These are phyloP conservation scores for Paxillus rubicundulus DNA, from an alignment of 768 basidiomycete genomes.

Conservation along the genomic window DNA sequence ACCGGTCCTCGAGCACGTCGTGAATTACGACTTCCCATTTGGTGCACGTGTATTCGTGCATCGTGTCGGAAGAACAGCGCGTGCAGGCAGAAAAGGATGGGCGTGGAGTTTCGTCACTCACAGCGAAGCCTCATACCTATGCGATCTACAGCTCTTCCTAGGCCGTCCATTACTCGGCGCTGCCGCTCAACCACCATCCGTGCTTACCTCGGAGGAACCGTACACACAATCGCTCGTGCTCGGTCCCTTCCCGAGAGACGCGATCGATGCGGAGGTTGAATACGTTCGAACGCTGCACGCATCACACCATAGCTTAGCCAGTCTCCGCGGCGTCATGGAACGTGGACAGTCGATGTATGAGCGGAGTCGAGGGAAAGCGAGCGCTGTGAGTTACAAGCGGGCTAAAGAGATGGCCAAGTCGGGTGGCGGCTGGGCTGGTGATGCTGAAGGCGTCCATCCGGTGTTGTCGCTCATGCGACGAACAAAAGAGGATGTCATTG, in stretches of 20 bases:
- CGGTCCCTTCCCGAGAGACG: constrained; percentile 78
- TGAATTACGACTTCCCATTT: constrained; percentile 98
- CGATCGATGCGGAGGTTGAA: constrained; percentile 81
- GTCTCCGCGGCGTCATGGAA: constrained; percentile 77
- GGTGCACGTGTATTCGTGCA: constrained; percentile 93
- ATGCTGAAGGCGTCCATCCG: constrained; percentile 66
- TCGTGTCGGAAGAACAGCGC: constrained; percentile 93
- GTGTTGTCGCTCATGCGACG: constrained; percentile 46
- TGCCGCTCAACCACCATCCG: constrained; percentile 24
- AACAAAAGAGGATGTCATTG: constrained; percentile 34
- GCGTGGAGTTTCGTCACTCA: constrained; percentile 93
- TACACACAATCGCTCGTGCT: constrained; percentile 76
- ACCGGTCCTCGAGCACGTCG: constrained; percentile 90
- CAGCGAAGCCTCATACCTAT: constrained; percentile 81
- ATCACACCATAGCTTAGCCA: constrained; percentile 58
- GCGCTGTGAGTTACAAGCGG: constrained; percentile 77
- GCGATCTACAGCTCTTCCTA: constrained; percentile 92
- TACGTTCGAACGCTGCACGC: constrained; percentile 67
- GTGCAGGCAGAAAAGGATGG: constrained; percentile 93
- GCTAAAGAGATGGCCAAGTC: constrained; percentile 82
- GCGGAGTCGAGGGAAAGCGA: constrained; percentile 88
- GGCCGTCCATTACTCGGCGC: constrained; percentile 68
- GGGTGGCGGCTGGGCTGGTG: constrained; percentile 66
- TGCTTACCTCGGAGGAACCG: constrained; percentile 50
- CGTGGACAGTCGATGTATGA: constrained; percentile 94